These are phyloP conservation scores for Hura crepitans DNA, from an alignment of 441 rosid genomes.

Conservation along the genomic window DNA sequence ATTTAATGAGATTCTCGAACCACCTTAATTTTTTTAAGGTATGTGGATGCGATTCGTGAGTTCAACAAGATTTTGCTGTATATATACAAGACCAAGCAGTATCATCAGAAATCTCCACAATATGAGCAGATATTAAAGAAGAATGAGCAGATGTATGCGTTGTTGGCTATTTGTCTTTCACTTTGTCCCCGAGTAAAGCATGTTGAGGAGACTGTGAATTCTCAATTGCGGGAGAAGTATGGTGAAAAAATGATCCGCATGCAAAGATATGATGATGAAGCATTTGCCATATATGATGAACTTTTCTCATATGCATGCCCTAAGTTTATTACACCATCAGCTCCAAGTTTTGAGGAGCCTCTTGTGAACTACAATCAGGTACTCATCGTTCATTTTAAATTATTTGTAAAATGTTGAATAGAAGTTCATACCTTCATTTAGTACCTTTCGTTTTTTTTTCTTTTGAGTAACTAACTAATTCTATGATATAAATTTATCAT, in stretches of 20 bases:
- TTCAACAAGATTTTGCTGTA: constrained; percentile 87
- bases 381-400: constrained; percentile 1
- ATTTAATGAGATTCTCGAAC: neutral
- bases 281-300: constrained; percentile 75
- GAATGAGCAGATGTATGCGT: constrained; percentile 97
- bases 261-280: constrained; percentile 91
- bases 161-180: constrained; percentile 71
- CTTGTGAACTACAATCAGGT: constrained; percentile 95
- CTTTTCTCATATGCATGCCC: constrained; percentile 98
- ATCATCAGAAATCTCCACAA: constrained; percentile 84
- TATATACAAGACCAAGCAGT: constrained; percentile 89
- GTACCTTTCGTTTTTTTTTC: neutral
- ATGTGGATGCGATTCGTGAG: constrained; percentile 87
- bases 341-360: constrained; percentile 90
- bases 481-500: neutral
- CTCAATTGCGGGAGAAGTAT: constrained; percentile 85
- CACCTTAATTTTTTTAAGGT: constrained; percentile 40
- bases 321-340: constrained; percentile 91
- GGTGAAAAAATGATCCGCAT: constrained; percentile 92
- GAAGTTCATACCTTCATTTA: neutral
- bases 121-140: constrained; percentile 91
- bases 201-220: constrained; percentile 81
- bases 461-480: neutral
- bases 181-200: constrained; percentile 88
- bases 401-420: neutral